These are phyloP conservation scores for Arctium minus DNA, from an alignment of 129 eudicot species.

Conservation along the genomic window DNA sequence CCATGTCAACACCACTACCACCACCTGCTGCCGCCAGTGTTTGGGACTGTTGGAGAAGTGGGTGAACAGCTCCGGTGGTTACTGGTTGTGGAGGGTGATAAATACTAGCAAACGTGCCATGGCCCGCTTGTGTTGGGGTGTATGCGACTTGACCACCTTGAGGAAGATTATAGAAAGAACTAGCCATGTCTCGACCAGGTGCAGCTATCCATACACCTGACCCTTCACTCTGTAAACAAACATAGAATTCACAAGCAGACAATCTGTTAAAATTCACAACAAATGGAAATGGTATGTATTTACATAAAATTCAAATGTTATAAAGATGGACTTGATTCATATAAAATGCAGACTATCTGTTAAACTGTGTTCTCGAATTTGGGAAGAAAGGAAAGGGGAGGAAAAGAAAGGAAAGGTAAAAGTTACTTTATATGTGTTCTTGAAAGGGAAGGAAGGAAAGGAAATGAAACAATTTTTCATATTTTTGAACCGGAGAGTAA, in stretches of 20 bases:
- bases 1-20: conserved; percentile 46
- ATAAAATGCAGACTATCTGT: not conserved
- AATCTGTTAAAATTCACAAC: not conserved
- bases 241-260: not conserved
- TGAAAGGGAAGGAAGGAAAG: no score
- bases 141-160: conserved; percentile 70
- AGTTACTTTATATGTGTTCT: no score
- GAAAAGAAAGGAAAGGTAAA: not conserved
- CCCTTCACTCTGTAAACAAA: conserved; percentile 59
- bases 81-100: conserved; percentile 74
- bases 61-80: conserved; percentile 67
- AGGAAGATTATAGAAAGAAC: conserved; percentile 69
- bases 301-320: not conserved
- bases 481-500: not conserved
- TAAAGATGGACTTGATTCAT: not conserved
- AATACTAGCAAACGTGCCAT: conserved; percentile 53
- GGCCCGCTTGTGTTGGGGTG: conserved; percentile 62
- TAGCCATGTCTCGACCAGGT: conserved; percentile 64
- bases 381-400: not conserved
- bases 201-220: conserved; percentile 59
- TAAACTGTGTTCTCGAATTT: not conserved
- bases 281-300: not conserved
- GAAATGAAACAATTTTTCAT: no score
- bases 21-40: conserved; percentile 40
- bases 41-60: conserved; percentile 76